Evolutionary conservation across 108 stramenopile species (phyloP).

Genomic region (Fragilariopsis cylindrus): DNA sequence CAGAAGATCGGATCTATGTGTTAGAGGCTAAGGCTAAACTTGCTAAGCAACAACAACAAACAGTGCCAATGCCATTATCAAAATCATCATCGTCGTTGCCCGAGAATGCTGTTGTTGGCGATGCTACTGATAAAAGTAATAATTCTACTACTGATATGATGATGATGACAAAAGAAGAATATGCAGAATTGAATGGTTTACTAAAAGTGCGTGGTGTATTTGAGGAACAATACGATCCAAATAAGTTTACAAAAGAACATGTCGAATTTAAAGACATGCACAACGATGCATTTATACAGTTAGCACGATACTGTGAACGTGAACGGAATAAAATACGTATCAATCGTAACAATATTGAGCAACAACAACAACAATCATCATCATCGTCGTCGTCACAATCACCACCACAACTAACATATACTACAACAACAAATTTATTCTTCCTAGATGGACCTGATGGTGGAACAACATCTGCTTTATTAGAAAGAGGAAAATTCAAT

Average conservation of each 20-base stretch:
- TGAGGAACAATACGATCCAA: constrained; percentile 51
- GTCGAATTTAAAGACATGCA: constrained; percentile 45
- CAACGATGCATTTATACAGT: constrained; percentile 43
- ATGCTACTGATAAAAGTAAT: background rate
- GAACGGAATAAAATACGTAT: constrained; percentile 7
- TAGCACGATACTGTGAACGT: constrained; percentile 36
- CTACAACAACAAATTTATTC: constrained; percentile 35
- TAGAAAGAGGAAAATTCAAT: constrained; percentile 11
- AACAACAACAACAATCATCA: background rate
- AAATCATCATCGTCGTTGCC: background rate
- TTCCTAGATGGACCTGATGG: constrained; percentile 54
- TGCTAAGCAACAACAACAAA: background rate
- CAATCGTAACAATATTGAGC: background rate
- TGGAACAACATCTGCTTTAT: constrained; percentile 32
- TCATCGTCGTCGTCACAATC: too few species aligned
- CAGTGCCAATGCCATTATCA: background rate
- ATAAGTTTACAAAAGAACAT: constrained; percentile 33
- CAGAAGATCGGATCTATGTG: background rate
- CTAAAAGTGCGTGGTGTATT: constrained; percentile 21
- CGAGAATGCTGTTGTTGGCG: too few species aligned
- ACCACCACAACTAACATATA: background rate
- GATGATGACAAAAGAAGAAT: constrained; percentile 21
- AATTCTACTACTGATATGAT: background rate
- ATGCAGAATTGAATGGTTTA: constrained; percentile 41
- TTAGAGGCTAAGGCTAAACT: background rate